Conservation (phyloP, 495 filamentous ascomycete species). For the Aspergillus affinis region DNA sequence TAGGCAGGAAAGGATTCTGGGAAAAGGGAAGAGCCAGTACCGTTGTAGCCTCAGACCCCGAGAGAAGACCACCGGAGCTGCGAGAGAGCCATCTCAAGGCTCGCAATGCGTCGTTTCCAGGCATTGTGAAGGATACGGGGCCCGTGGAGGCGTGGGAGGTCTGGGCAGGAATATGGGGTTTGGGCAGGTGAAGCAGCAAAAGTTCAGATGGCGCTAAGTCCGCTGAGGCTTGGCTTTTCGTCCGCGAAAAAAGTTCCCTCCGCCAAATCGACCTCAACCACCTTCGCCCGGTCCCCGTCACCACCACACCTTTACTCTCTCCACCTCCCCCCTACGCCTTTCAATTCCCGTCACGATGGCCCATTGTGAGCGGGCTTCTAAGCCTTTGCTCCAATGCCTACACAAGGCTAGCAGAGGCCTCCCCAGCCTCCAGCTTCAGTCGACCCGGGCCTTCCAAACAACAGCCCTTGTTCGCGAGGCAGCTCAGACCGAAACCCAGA, state of each 20-base stretch:
- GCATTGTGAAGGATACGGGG: constrained; percentile 31
- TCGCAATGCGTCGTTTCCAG: constrained; percentile 37
- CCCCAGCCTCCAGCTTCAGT: constrained; percentile 33
- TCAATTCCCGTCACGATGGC: constrained; percentile 53
- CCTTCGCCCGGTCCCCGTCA: constrained; percentile 14
- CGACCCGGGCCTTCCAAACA: constrained; percentile 39
- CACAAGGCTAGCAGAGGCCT: constrained; percentile 46
- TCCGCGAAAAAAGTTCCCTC: constrained; percentile 41
- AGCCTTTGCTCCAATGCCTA: constrained; percentile 64
- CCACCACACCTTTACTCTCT: constrained; percentile 8
- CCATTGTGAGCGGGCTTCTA: constrained; percentile 65
- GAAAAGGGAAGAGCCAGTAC: constrained; percentile 30
- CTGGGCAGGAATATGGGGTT: constrained; percentile 9
- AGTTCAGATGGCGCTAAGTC: constrained; percentile 38
- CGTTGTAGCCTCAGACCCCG: constrained; percentile 46
- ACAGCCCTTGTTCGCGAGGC: constrained; percentile 38
- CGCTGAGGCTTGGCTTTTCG: constrained; percentile 35
- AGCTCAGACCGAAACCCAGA: constrained; percentile 37
- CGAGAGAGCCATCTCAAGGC: constrained; percentile 43
- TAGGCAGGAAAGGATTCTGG: background rate
- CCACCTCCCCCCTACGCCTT: constrained; percentile 4
- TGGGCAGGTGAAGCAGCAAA: constrained; percentile 34
- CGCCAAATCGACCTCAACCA: constrained; percentile 21
- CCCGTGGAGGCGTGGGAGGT: background rate
- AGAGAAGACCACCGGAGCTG: constrained; percentile 42